These are phyloP conservation scores for Dendrocalamus latiflorus DNA, from an alignment of 202 grass and related monocot species.

Conservation along the genomic window DNA sequence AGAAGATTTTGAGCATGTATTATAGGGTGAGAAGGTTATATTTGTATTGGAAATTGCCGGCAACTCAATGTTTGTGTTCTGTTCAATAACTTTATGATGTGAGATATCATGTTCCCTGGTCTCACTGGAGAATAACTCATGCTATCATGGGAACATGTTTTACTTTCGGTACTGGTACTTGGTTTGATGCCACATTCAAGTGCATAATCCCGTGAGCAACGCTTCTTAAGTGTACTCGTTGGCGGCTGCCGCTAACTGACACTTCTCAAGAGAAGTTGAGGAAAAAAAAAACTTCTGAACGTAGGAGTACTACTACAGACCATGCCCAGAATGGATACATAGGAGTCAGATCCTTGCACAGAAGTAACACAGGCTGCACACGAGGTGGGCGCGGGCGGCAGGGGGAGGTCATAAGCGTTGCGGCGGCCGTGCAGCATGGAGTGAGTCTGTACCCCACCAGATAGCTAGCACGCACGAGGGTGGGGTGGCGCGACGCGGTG, in stretches of 20 bases:
- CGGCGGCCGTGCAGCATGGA: too few species aligned
- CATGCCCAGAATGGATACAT: neutral
- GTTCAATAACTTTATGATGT: neutral
- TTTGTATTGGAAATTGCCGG: neutral
- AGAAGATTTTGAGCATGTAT: constrained; percentile 39
- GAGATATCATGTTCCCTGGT: neutral
- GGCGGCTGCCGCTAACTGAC: neutral
- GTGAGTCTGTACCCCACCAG: too few species aligned
- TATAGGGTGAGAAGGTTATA: constrained; percentile 35
- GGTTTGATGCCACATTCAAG: neutral
- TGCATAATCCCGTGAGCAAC: too few species aligned
- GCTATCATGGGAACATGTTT: neutral
- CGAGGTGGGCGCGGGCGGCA: too few species aligned
- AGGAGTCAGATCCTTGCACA: too few species aligned
- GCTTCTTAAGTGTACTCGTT: neutral
- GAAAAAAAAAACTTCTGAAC: neutral
- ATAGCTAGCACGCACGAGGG: too few species aligned
- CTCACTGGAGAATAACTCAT: neutral
- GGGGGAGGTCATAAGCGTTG: too few species aligned
- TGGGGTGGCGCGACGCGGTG: too few species aligned
- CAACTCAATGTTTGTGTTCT: neutral
- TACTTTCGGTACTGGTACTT: neutral
- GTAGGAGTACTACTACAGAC: neutral
- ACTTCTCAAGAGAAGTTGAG: neutral
- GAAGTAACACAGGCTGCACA: too few species aligned